Evolutionary conservation across 169 alveolate genomes (phyloP), one percentile per base, ranked within the genome.

Genomic region (Eimeria necatrix): DNA sequence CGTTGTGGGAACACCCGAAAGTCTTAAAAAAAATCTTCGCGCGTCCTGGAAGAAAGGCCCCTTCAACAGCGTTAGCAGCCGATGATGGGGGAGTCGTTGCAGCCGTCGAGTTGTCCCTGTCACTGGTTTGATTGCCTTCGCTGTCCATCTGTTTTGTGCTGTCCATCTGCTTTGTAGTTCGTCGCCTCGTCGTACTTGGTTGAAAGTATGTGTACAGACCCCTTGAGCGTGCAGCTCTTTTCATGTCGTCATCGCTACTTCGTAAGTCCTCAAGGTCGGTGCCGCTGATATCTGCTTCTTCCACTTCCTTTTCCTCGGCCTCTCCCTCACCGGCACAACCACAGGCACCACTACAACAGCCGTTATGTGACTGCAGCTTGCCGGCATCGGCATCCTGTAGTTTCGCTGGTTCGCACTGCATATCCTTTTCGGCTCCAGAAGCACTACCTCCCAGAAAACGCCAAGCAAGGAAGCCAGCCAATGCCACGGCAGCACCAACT

Each of bases 1-100:
- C 97, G 96, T 99, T 99, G 96, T 99, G 99, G 4, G 99, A 97
- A 95, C 99, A 99, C n/a, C 99, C 99, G 95, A 98, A 99, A n/a
- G 99, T 98, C 96, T 98, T 98, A 51, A 99, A 98, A 96, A 95
- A 98, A 24, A 99, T 96, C 89, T 97, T 97, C 78, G 96, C 91
- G 61, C 98, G 99, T 41, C 99, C 99, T 10, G 96, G 80, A 14
- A 46, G 80, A 26, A 52, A 52, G 22, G 46, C 10, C 26, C 48
- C 86, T 53, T 56, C 95, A 84, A 46, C 64, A n/a, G 51, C 64
- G 20, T n/a, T 22, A 7, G 80, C 32, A 9, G 68, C 59, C 53
- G 83, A 53, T 51, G 46, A 85, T 32, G 59, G n/a, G 56, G 48
- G 24, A 7, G 49, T 48, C 6, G n/a, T 24, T 1, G 93, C 61